Evolutionary conservation across 2,329 filamentous ascomycete genomes (phyloP).

Genomic region (Sporothrix dimorphospora): DNA sequence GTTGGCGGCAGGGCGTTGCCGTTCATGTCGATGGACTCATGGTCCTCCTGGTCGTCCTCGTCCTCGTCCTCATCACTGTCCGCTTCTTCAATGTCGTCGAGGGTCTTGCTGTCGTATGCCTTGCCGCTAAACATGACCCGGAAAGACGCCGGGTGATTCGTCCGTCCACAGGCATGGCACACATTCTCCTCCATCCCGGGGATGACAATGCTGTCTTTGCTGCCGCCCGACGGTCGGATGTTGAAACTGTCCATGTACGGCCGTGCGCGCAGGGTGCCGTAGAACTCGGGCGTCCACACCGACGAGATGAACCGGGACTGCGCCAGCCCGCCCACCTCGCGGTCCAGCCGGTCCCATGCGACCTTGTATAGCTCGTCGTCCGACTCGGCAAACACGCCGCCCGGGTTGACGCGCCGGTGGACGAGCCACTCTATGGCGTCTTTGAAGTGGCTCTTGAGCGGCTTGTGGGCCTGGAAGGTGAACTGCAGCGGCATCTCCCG

Average conservation of each 20-base stretch:
- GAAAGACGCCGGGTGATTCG: constrained; percentile 67
- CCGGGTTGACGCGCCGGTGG: constrained; percentile 73
- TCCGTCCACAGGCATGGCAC: constrained; percentile 73
- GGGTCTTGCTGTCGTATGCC: constrained; percentile 66
- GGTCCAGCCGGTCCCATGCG: constrained; percentile 71
- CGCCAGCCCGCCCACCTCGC: constrained; percentile 69
- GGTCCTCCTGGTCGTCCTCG: constrained; percentile 41
- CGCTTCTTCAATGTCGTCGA: constrained; percentile 62
- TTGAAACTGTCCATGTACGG: constrained; percentile 60
- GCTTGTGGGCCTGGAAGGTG: constrained; percentile 66
- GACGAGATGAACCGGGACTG: constrained; percentile 73
- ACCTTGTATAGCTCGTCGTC: constrained; percentile 66
- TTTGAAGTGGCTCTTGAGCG: constrained; percentile 71
- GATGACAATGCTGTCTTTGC: neutral
- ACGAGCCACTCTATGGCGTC: constrained; percentile 80
- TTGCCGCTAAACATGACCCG: constrained; percentile 65
- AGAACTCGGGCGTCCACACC: constrained; percentile 70
- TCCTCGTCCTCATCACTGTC: constrained; percentile 44
- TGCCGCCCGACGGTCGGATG: constrained; percentile 42
- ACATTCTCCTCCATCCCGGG: constrained; percentile 42
- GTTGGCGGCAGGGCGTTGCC: constrained; percentile 43
- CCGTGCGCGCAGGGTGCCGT: constrained; percentile 64
- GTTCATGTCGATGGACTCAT: constrained; percentile 45
- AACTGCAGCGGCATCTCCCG: constrained; percentile 68
- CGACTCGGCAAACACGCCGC: constrained; percentile 55